Evolutionary conservation across 208 protist species (phyloP).

Genomic region (Trypanosoma avium): DNA sequence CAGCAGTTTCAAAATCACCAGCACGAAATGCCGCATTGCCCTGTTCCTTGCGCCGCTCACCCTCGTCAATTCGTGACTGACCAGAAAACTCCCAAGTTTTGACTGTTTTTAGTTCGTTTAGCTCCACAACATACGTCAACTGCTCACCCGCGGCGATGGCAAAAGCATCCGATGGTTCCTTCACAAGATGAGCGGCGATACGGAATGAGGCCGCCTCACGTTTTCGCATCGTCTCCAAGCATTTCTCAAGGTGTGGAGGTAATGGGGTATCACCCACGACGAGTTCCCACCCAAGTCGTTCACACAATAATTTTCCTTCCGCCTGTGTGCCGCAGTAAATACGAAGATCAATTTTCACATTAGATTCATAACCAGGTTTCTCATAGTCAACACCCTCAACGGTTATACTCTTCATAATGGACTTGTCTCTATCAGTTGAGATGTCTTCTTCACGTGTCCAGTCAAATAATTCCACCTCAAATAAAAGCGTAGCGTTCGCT

Average conservation of each 20-base stretch:
- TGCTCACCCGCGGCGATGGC: slow-evolving; percentile 39
- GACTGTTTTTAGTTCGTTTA: slow-evolving; percentile 55
- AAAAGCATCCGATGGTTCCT: slow-evolving; percentile 42
- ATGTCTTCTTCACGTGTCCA: slow-evolving; percentile 84
- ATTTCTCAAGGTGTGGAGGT: slow-evolving; percentile 68
- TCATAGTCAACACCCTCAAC: slow-evolving; percentile 75
- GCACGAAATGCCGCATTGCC: slow-evolving; percentile 83
- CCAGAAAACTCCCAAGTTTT: slow-evolving; percentile 71
- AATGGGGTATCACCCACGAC: slow-evolving; percentile 62
- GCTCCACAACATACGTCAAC: slow-evolving; percentile 70
- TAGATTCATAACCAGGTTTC: slow-evolving; percentile 79
- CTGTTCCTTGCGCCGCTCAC: slow-evolving; percentile 61
- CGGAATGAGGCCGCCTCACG: slow-evolving; percentile 68
- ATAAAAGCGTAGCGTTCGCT: slow-evolving; percentile 83
- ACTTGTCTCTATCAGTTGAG: slow-evolving; percentile 66
- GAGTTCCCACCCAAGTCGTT: slow-evolving; percentile 46
- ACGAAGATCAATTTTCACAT: slow-evolving; percentile 56
- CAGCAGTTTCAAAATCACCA: slow-evolving; percentile 54
- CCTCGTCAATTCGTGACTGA: slow-evolving; percentile 62
- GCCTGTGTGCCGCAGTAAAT: slow-evolving; percentile 46
- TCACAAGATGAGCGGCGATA: slow-evolving; percentile 43
- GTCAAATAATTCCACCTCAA: slow-evolving; percentile 89
- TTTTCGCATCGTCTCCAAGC: slow-evolving; percentile 73
- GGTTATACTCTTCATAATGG: slow-evolving; percentile 74
- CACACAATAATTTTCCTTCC: slow-evolving; percentile 44